Evolutionary conservation across 2,329 filamentous ascomycete species (phyloP).

Genomic region (Monosporascus sp.): DNA sequence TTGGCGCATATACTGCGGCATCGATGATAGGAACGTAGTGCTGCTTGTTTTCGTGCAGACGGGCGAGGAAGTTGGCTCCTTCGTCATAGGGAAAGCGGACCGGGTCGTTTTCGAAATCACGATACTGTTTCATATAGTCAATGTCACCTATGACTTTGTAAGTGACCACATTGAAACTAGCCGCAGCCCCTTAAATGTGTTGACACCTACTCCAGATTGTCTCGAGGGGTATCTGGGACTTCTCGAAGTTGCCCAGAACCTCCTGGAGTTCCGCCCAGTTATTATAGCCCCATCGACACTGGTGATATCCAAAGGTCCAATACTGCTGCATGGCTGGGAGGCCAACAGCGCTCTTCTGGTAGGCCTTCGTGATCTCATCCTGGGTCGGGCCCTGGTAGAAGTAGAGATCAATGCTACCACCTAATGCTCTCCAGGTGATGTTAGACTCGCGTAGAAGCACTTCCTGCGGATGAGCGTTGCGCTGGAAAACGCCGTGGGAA

Average conservation of each 20-base stretch:
- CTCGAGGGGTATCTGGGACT: slow-evolving; percentile 63
- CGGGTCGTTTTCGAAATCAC: slow-evolving; percentile 59
- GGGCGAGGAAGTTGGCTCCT: slow-evolving; percentile 55
- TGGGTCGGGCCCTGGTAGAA: slow-evolving; percentile 72
- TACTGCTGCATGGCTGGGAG: slow-evolving; percentile 77
- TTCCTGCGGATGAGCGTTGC: slow-evolving; percentile 75
- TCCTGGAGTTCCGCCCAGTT: slow-evolving; percentile 66
- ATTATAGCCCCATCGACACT: slow-evolving; percentile 77
- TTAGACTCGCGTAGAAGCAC: slow-evolving; percentile 58
- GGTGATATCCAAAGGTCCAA: slow-evolving; percentile 76
- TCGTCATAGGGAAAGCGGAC: slow-evolving; percentile 51
- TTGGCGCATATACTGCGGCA: slow-evolving; percentile 64
- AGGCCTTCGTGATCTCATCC: slow-evolving; percentile 63
- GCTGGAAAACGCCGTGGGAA: slow-evolving; percentile 72
- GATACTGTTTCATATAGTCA: slow-evolving; percentile 62
- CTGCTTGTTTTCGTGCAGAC: slow-evolving; percentile 59
- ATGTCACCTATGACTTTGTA: slow-evolving; percentile 55
- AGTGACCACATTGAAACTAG: slow-evolving; percentile 36
- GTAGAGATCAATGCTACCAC: slow-evolving; percentile 74
- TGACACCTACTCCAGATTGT: slow-evolving; percentile 58
- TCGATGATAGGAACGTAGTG: slow-evolving; percentile 75
- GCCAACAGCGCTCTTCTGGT: slow-evolving; percentile 62
- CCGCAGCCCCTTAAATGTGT: slow-evolving; percentile 21
- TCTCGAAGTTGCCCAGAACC: slow-evolving; percentile 62
- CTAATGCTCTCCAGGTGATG: slow-evolving; percentile 69